Evolutionary conservation across 371 early-diverging fungal species (phyloP).

Genomic region (Lichtheimia ornata): DNA sequence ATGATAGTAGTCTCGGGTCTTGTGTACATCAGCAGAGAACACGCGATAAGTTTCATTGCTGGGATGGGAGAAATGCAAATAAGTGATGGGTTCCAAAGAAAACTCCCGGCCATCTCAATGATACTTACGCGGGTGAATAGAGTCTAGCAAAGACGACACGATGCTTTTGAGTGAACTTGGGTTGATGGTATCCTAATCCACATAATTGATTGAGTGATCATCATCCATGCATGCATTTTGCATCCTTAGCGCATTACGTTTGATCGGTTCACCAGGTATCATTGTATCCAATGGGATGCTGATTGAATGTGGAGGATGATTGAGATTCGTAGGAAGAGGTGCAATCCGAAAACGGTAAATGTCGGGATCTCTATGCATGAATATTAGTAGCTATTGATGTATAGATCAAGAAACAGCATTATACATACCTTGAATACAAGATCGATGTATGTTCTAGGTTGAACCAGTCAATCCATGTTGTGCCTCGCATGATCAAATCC

Average conservation of each 20-base stretch:
- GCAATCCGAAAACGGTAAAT: slow-evolving; percentile 34
- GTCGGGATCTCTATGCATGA: slow-evolving; percentile 39
- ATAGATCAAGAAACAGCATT: neutral
- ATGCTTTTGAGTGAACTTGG: slow-evolving; percentile 21
- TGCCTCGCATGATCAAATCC: slow-evolving; percentile 40
- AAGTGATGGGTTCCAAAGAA: neutral
- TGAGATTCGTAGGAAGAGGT: slow-evolving; percentile 27
- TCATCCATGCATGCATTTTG: neutral
- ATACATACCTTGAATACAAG: slow-evolving; percentile 37
- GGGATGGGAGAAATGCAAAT: slow-evolving; percentile 4
- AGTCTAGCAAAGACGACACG: slow-evolving; percentile 19
- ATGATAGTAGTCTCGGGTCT: slow-evolving; percentile 24
- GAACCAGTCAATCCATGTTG: slow-evolving; percentile 37
- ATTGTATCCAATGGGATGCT: slow-evolving; percentile 10
- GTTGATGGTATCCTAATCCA: slow-evolving; percentile 30
- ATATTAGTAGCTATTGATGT: neutral
- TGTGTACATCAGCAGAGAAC: slow-evolving; percentile 26
- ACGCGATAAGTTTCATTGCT: slow-evolving; percentile 35
- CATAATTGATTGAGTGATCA: neutral
- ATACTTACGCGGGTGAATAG: slow-evolving; percentile 32
- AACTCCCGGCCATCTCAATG: neutral
- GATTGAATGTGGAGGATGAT: slow-evolving; percentile 22
- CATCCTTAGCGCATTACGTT: slow-evolving; percentile 16
- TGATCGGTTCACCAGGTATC: slow-evolving; percentile 25
- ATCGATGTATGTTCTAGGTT: slow-evolving; percentile 33